Base-by-base conservation (phyloP, 805 yeast genomes). In the Tetrapisispora taiwanensis region DNA sequence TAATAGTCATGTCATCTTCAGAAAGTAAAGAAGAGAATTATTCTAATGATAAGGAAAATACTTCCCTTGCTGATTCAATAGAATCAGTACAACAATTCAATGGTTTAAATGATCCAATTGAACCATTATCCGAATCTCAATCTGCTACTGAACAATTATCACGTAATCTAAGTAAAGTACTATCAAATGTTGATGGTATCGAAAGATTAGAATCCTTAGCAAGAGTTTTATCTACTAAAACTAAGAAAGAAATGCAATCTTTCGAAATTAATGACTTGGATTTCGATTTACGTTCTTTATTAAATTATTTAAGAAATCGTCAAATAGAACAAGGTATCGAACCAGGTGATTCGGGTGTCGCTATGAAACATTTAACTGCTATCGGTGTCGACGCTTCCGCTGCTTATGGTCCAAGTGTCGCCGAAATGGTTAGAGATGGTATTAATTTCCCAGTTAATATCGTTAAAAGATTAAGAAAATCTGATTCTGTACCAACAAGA, bases 341-440 rank as follows among this genome's bases (percentile, higher is more conserved):
- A 52, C 67, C 72, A 1, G 67, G 72, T 45, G 70, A 69, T 41
- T 68, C 75, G 4, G 84, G 84, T 59, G 67, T 72, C 40, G 73
- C 73, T 3, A 68, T 72, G 53, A 70, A 63, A 46, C 57, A 62
- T 40, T 49, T 72, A 14, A 70, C 73, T 7, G 70, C 73, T 44
- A 62, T 69, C 51, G 76, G 74, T 60, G 52, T 68, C 42, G 81
- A 78, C 48, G 71, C 76, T 18, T 74, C 76, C 27, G 75, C 76
- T 38, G 74, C 76, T 13, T 70, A 64, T 52, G 74, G 74, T 40
- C 74, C 74, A 27, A 67, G 73, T 15, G 70, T 71, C 27, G 67
- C 61, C 28, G 74, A 72, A 53, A 60, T 70, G 68, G 24, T 62
- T 1, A 65, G 73, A 51, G 66, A 63, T 28, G 39, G 55, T 22